Base-by-base conservation (phyloP, 2,329 filamentous ascomycete genomes). In the Xylariomycetidae sp. region DNA sequence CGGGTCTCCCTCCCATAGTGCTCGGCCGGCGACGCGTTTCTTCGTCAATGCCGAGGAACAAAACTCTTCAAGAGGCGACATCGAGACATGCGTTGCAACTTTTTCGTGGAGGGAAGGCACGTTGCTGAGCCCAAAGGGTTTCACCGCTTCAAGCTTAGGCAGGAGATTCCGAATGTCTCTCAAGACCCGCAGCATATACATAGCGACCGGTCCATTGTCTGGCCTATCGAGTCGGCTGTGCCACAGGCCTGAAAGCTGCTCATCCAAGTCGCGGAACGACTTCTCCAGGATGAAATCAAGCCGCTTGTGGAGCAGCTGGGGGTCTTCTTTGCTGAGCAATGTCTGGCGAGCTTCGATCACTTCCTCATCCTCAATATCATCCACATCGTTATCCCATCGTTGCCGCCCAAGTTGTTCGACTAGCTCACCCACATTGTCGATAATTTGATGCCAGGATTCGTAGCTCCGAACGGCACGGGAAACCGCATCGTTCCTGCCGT, bases 1-100 rank as follows among this genome's bases (percentile, higher is more conserved):
- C 0, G 85, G 85, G 23, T 76, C 67, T 1, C 85, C 85, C 54
- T 94, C 88, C 89, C 89, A 96, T 0, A 96, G 66, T 1, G 75
- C 70, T 32, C 80, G 71, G 6, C 82, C 80, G 3, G 72, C 69
- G 1, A 85, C 70, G 17, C 51, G 62, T 34, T 63, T 71, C 29
- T 62, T 57, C 2, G 64, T 57, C 25, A 73, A 56, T 0, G 63
- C 56, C 3, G 53, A 52, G n/a, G 55, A 54, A 2, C 57, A 46
- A 32, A 80, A 67, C 32, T 68, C 53, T 33, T 72, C 58, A 20
- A 84, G 50, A 0, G 77, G 64, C 0, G 65, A 54, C 10, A 58
- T 50, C 0, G 72, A 64, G 2, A 84, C 70, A 17, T 72, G 62
- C 3, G 53, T 51, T 0, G 76, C 79, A 4, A 94, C 59, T 3